phyloP scores from a whole-genome alignment of 2,329 filamentous ascomycete species.

The Microdochium trichocladiopsis region DNA sequence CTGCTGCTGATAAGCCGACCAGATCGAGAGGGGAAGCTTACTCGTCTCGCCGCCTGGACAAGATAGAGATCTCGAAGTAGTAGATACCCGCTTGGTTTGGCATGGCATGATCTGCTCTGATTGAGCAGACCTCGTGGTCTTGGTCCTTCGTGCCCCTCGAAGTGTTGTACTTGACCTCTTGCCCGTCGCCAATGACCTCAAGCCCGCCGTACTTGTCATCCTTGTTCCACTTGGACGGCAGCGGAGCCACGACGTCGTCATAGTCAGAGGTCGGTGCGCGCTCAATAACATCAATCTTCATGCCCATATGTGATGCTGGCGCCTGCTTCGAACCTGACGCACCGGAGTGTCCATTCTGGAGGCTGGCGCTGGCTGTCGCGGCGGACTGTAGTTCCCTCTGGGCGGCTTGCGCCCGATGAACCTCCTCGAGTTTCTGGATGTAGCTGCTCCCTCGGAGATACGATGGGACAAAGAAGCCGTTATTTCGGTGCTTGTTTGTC shows the following conservation, averaged over 20 bases:
- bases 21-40: conserved; percentile 26
- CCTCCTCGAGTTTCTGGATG: conserved; percentile 66
- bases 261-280: conserved; percentile 55
- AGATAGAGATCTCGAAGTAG: conserved; percentile 70
- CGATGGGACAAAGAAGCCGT: conserved; percentile 71
- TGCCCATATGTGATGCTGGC: conserved; percentile 60
- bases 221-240: conserved; percentile 79
- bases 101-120: conserved; percentile 81
- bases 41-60: conserved; percentile 46
- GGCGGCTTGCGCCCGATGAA: conserved; percentile 53
- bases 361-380: conserved; percentile 24
- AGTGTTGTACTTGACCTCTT: conserved; percentile 58
- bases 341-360: conserved; percentile 10
- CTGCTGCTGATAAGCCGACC: background rate
- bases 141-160: conserved; percentile 39
- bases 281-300: conserved; percentile 81
- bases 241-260: conserved; percentile 51
- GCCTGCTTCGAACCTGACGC: conserved; percentile 48
- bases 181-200: conserved; percentile 67
- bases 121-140: conserved; percentile 70
- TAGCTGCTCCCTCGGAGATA: conserved; percentile 77
- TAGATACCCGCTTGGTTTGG: conserved; percentile 87
- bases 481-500: conserved; percentile 20
- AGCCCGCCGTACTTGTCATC: conserved; percentile 67
- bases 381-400: conserved; percentile 35